Evolutionary conservation across 768 basidiomycete species (phyloP), one percentile per base, ranked within the genome.

Genomic region (Aureoboletus auriporus): DNA sequence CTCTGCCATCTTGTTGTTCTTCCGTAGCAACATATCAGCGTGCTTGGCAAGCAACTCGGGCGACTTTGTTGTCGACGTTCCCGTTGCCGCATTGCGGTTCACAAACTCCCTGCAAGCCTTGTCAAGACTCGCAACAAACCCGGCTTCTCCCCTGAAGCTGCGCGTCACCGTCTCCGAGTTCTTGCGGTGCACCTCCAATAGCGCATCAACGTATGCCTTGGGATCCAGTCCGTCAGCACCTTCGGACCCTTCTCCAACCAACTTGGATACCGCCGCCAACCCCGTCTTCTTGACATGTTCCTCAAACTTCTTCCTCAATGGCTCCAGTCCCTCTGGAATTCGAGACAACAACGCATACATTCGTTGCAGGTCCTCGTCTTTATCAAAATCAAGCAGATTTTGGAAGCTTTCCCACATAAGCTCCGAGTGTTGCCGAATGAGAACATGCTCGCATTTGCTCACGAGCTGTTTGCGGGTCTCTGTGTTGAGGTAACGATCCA

Each of bases 51-150:
- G 71, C 41, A 97, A 69, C 63, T 97, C 95, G 1, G 95, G 93
- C 6, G 91, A 94, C 68, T 89, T 93, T 26, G 85, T 84, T 1
- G 80, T 75, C 2, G 86, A 88, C n/a, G 78, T 71, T 1, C 91
- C 91, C 12, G 93, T 94, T 8, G 90, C 91, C 42, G 84, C 80
- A 64, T 98, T 99, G 38, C 83, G 77, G 67, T 99, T 99, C 65
- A 95, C 91, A 64, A 93, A 97, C 61, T 93, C 92, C 59, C 91
- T 75, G 70, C 93, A 97, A 0, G 95, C 95, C 77, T 93, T 84
- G 69, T 97, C 95, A 44, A 98, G 72, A 66, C 86, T 87, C 2
- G 91, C 92, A 26, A 93, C 87, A 65, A 99, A 99, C 8, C 92
- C 92, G 23, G 89, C 83, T 63, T 97, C 93, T 27, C 89, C 93